phyloP scores from a whole-genome alignment of 257 asterid species.

The Solanum dulcamara region DNA sequence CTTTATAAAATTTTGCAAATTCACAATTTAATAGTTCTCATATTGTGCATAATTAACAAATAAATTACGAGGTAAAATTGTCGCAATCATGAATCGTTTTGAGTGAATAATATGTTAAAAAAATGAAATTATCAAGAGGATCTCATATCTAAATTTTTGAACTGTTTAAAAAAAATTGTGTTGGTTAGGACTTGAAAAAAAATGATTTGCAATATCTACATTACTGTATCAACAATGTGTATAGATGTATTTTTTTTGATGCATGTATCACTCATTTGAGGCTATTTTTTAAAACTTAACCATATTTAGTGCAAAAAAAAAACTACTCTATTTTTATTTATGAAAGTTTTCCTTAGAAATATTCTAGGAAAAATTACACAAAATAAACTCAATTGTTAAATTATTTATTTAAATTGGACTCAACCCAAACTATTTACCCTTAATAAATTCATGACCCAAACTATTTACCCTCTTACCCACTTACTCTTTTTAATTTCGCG shows the following conservation, averaged over 20 bases:
- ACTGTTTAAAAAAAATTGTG: background rate
- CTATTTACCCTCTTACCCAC: too few species aligned
- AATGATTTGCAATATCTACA: background rate
- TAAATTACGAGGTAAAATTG: background rate
- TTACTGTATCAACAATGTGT: background rate
- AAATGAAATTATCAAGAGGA: background rate
- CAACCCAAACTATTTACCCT: too few species aligned
- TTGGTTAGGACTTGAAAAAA: too few species aligned
- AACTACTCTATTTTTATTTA: too few species aligned
- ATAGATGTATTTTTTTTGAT: background rate
- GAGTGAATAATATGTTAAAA: background rate
- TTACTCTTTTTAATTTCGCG: too few species aligned
- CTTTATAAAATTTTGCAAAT: too few species aligned
- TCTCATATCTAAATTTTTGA: too few species aligned
- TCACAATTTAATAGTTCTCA: background rate
- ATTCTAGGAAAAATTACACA: too few species aligned
- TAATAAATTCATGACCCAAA: too few species aligned
- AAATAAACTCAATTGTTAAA: too few species aligned
- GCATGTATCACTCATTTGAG: background rate
- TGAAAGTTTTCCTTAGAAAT: background rate
- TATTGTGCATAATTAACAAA: background rate
- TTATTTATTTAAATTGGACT: too few species aligned
- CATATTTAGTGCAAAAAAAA: background rate
- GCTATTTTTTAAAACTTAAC: background rate
- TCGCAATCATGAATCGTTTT: background rate